Conservation (phyloP, 192 early-diverging fungal species). For the Dissophora ornata region DNA sequence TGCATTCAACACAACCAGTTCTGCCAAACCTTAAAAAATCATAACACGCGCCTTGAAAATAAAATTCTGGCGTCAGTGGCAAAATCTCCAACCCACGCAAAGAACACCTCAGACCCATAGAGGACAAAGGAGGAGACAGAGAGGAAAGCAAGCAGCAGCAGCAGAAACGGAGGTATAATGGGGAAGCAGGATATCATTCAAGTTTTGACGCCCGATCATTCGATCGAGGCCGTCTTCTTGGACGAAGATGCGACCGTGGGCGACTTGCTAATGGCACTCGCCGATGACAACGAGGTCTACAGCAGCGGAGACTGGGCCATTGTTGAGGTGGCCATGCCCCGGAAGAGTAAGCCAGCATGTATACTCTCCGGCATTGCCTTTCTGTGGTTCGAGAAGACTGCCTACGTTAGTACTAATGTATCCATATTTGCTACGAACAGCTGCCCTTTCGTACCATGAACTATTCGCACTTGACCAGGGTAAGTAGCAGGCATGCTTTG, state of each 20-base stretch:
- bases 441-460: constrained; percentile 39
- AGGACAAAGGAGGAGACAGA: background rate
- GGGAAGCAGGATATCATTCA: constrained; percentile 53
- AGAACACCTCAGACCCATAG: background rate
- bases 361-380: too few relatives aligned
- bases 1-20: background rate
- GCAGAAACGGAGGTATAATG: constrained; percentile 16
- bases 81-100: too few relatives aligned
- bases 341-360: constrained; percentile 18
- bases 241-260: constrained; percentile 51
- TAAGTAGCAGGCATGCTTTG: constrained; percentile 1
- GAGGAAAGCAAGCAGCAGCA: too few relatives aligned
- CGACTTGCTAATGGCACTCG: constrained; percentile 24
- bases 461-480: constrained; percentile 51
- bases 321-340: constrained; percentile 50
- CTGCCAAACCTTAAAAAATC: too few relatives aligned
- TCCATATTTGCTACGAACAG: constrained; percentile 1
- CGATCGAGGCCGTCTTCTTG: constrained; percentile 35
- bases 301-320: constrained; percentile 30
- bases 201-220: constrained; percentile 51
- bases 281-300: constrained; percentile 29
- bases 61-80: too few relatives aligned
- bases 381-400: too few relatives aligned
- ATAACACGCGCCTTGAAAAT: too few relatives aligned
- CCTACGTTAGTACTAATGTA: too few relatives aligned